phyloP scores from a whole-genome alignment of 73 alveolate genomes.

The Breviolum minutum region DNA sequence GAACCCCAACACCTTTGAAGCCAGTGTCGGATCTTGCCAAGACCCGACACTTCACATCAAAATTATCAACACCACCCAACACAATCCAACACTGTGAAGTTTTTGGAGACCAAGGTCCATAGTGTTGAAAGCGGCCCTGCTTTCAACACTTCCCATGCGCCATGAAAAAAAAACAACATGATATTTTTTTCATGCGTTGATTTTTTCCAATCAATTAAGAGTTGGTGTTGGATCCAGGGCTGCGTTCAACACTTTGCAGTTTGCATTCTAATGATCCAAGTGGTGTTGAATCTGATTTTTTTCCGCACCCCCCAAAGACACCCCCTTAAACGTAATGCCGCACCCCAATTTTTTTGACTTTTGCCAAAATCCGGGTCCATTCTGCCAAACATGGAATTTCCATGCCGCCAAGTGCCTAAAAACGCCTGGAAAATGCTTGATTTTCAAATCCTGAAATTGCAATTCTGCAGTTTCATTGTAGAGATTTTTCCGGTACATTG shows the following conservation, averaged over 20 bases:
- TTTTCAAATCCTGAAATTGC: not conserved
- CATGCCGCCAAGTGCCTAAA: not conserved
- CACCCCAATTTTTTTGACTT: constrained; percentile 3
- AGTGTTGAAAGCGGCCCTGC: not conserved
- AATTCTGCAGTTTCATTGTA: not conserved
- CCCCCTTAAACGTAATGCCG: not conserved
- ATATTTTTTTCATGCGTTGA: too few species aligned
- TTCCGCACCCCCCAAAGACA: not conserved
- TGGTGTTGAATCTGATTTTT: not conserved
- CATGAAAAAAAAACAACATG: too few species aligned
- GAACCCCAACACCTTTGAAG: too few species aligned
- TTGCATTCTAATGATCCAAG: not conserved
- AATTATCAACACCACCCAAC: not conserved
- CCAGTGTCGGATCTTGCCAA: not conserved
- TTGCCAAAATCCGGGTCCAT: not conserved
- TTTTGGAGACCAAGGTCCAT: not conserved
- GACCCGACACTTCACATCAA: not conserved
- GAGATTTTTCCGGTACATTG: not conserved
- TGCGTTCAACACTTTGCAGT: too few species aligned
- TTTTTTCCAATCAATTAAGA: too few species aligned
- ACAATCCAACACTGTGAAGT: not conserved
- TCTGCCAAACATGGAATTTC: not conserved
- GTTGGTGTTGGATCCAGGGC: too few species aligned
- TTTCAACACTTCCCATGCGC: not conserved
- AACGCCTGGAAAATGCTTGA: not conserved